phyloP scores from a whole-genome alignment of 306 rosid genomes.

The Ceratonia siliqua region DNA sequence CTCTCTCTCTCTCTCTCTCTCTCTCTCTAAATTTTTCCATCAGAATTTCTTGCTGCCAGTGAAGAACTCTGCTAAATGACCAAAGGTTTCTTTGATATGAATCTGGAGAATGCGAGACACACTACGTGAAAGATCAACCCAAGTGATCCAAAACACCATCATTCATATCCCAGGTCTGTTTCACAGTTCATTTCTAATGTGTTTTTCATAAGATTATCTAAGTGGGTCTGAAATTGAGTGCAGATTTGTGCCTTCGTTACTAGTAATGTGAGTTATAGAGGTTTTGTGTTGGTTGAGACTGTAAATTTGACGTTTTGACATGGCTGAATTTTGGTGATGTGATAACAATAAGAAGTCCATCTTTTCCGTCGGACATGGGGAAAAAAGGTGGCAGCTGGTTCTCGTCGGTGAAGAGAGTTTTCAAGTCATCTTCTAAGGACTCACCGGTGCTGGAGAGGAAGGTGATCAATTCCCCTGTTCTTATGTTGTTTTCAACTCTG shows the following conservation, averaged over 20 bases:
- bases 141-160: conserved; percentile 1
- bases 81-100: conserved; percentile 4
- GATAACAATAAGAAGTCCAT: conserved; percentile 30
- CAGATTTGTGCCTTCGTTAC: background rate
- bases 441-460: conserved; percentile 55
- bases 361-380: conserved; percentile 60
- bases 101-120: conserved; percentile 20
- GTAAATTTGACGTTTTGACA: background rate
- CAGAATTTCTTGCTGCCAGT: background rate
- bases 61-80: conserved; percentile 22
- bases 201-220: background rate
- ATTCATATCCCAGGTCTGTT: conserved; percentile 23
- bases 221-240: background rate
- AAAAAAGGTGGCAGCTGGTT: conserved; percentile 90
- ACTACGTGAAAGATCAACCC: background rate
- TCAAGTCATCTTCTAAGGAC: conserved; percentile 72
- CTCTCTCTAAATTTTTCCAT: conserved; percentile 28
- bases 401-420: conserved; percentile 85
- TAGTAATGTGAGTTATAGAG: background rate
- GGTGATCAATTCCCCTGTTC: conserved; percentile 43
- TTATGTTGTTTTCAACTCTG: background rate
- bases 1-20: conserved; percentile 5
- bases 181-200: background rate
- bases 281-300: background rate
- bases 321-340: conserved; percentile 30